These are phyloP conservation scores for Rhizopogon vesiculosus DNA, from an alignment of 768 basidiomycete species.

Conservation along the genomic window DNA sequence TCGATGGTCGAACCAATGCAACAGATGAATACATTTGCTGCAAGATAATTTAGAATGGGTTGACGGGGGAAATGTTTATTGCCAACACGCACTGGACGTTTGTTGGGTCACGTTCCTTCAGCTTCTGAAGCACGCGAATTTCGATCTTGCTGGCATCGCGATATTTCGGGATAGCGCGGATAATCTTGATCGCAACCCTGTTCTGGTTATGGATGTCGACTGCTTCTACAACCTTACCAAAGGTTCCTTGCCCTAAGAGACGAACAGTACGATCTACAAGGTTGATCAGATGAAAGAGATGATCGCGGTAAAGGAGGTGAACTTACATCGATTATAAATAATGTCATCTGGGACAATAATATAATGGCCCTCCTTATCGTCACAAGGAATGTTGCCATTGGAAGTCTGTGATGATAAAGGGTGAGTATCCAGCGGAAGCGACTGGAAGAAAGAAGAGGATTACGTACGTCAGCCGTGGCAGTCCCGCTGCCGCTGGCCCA, in stretches of 20 bases:
- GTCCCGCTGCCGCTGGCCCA: constrained; percentile 65
- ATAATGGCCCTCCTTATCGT: constrained; percentile 99
- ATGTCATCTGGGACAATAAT: constrained; percentile 91
- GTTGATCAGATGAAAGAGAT: constrained; percentile 10
- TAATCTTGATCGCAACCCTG: constrained; percentile 96
- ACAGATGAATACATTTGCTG: constrained; percentile 97
- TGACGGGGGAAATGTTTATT: constrained; percentile 16
- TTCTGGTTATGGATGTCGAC: constrained; percentile 70
- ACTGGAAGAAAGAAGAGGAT: constrained; percentile 10
- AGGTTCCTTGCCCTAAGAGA: constrained; percentile 94
- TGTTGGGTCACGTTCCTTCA: constrained; percentile 82
- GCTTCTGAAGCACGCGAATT: constrained; percentile 87
- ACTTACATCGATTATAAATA: constrained; percentile 80
- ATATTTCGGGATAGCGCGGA: constrained; percentile 97
- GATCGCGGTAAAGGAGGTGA: not conserved
- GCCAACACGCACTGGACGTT: constrained; percentile 74
- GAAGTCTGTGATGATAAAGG: constrained; percentile 42
- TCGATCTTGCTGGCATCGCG: constrained; percentile 99
- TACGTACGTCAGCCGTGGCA: constrained; percentile 64
- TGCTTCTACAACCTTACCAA: constrained; percentile 97
- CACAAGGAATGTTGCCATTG: constrained; percentile 71
- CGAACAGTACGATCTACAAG: constrained; percentile 82
- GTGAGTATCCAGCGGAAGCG: constrained; percentile 19
- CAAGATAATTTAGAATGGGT: constrained; percentile 1
- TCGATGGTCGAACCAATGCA: constrained; percentile 93